Base-by-base conservation (phyloP, 306 rosid species). In the Malus sylvestris region DNA sequence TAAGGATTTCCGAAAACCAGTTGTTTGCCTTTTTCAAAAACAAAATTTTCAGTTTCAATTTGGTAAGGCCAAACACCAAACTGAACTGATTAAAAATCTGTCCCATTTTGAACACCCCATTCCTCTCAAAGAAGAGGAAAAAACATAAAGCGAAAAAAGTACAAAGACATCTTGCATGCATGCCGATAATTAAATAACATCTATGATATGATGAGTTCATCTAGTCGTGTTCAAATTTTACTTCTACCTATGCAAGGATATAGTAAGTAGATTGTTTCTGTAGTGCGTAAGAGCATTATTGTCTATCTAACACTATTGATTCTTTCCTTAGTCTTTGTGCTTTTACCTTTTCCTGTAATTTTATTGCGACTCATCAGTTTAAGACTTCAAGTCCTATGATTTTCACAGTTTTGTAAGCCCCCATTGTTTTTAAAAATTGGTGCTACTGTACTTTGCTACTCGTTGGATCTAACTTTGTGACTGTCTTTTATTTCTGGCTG, bases 401-500 rank as follows among this genome's bases (percentile, higher is more conserved):
- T 30, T 25, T 53, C 30, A 30, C 46, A 11, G 30, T 52, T 61
- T 52, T 52, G 12, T 51, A 29, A 8, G 23, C n/a, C 15, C 38
- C 29, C 30, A 19, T 52, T 53, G 14, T 52, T 32, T 52, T 15
- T 55, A 27, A 32, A 35, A 32, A 35, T n/a, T 7, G 8, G 65
- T 71, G 29, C 32, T 35, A 33, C 22, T 19, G 20, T 70, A 42
- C 65, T 53, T 33, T 33, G 42, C 38, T n/a, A 35, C 16, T 29
- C 10, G 2, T 23, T 33, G 23, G 52, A 57, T 35, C 71, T 53
- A 52, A 10, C 27, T 22, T n/a, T 57, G 22, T 63, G 67, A 80
- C 70, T 53, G 29, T 76, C 30, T 77, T 78, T 76, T 68, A n/a
- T 73, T 81, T 79, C 68, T 82, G 61, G 70, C 22, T 82, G 49